Base-by-base conservation (phyloP, 129 eudicot species). In the Scalesia atractyloides region DNA sequence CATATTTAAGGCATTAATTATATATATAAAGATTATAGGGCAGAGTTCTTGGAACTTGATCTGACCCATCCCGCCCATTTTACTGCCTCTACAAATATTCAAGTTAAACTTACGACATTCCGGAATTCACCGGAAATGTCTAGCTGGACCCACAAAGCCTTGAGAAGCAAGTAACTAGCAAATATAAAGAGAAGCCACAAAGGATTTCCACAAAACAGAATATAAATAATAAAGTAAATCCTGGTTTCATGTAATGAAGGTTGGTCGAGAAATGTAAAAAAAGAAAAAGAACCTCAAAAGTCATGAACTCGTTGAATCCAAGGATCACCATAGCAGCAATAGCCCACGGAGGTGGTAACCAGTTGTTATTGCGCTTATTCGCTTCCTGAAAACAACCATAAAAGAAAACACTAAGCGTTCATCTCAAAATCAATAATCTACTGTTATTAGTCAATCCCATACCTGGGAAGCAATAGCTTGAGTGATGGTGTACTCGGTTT, bases 331-430 rank as follows among this genome's bases (percentile, higher is more conserved):
- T 59, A 12, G 92, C 99, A 62, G 82, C 86, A 61, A 95, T 90
- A 15, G 99, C 99, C 99, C 99, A 95, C 82, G 99, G 99, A 80
- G 99, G 99, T 61, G 99, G 99, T 73, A 95, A 61, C 97, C 97
- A 95, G 91, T 95, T 95, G 86, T 91, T 95, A 78, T 60, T 85
- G 62, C 96, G 94, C 80, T 78, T 88, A 79, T 95, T 95, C 75
- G 99, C 99, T 82, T 95, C 99, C 99, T 95, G 85, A 82, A 75
- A 79, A 74, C 54, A 79, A 74, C 54, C 37, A 73, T 54, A 34
- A 16, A 41, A 70, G 54, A 56, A 14, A 37, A 22, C 19, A 47
- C 59, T 46, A 36, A 33, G 69, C 0, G 24, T 22, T 30, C 18
- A 12, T 9, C 57, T 36, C 19, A n/a, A 24, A 17, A 17, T 24